These are phyloP conservation scores for Neospora caninum DNA, from an alignment of 169 alveolate genomes.

Conservation along the genomic window DNA sequence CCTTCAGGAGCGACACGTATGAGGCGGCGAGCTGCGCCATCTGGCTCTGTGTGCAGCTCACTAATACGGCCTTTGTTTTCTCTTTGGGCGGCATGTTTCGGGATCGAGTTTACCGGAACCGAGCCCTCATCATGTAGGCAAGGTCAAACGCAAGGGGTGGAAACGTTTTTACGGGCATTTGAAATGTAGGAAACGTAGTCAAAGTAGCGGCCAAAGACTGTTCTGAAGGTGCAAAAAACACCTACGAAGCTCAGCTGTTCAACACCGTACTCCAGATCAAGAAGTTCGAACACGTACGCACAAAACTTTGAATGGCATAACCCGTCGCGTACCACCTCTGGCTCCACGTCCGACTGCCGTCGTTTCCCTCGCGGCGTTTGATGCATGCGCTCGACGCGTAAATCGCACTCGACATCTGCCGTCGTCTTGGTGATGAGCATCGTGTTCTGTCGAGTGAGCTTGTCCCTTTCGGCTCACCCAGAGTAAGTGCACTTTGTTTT, in stretches of 20 bases:
- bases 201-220: background rate
- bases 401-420: too few relatives aligned
- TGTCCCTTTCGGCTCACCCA: too few relatives aligned
- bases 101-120: slow-evolving; percentile 78
- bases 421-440: too few relatives aligned
- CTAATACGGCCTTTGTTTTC: slow-evolving; percentile 85
- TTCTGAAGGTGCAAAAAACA: background rate
- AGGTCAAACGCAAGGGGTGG: background rate
- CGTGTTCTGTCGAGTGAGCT: too few relatives aligned
- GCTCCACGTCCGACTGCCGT: background rate
- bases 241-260: background rate
- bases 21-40: slow-evolving; percentile 84
- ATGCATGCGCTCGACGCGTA: too few relatives aligned
- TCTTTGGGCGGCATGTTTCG: slow-evolving; percentile 87
- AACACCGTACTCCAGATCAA: too few relatives aligned
- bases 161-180: background rate
- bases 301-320: too few relatives aligned
- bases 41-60: slow-evolving; percentile 86
- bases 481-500: too few relatives aligned
- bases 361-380: background rate
- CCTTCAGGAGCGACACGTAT: slow-evolving; percentile 85
- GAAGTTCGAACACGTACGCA: too few relatives aligned
- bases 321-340: background rate
- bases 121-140: slow-evolving; percentile 79
- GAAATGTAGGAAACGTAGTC: background rate